Evolutionary conservation across 148 eudicot genomes (phyloP).

Genomic region (Salicornia ramosissima): DNA sequence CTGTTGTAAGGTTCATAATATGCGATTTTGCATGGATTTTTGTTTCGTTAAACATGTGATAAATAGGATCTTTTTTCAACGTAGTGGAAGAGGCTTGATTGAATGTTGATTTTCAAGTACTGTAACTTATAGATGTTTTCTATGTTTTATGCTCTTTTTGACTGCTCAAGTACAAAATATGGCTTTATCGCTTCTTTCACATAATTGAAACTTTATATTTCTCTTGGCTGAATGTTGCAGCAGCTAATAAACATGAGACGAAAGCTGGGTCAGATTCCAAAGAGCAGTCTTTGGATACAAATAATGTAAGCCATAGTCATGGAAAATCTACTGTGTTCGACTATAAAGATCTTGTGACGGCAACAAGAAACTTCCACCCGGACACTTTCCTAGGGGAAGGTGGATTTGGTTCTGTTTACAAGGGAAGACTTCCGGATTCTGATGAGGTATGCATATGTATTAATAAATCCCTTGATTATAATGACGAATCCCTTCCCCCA

Average conservation of each 20-base stretch:
- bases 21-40: not conserved
- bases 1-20: not conserved
- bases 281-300: not conserved
- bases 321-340: constrained; percentile 21
- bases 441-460: constrained; percentile 19
- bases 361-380: constrained; percentile 33
- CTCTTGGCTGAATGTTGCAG: constrained; percentile 18
- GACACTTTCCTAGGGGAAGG: constrained; percentile 37
- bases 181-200: not conserved
- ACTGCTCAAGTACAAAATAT: not conserved
- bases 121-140: not conserved
- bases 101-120: not conserved
- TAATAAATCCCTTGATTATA: not conserved
- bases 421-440: constrained; percentile 17
- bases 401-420: constrained; percentile 37
- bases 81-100: not conserved
- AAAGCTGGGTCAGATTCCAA: constrained; percentile 10
- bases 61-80: not conserved
- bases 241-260: constrained; percentile 9
- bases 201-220: not conserved
- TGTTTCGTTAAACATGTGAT: not conserved
- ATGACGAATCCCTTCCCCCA: too few species aligned
- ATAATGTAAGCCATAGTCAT: not conserved
- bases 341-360: constrained; percentile 28
- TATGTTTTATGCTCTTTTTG: not conserved